Base-by-base conservation (phyloP, 805 yeast genomes). In the Wickerhamomyces tratensis region DNA sequence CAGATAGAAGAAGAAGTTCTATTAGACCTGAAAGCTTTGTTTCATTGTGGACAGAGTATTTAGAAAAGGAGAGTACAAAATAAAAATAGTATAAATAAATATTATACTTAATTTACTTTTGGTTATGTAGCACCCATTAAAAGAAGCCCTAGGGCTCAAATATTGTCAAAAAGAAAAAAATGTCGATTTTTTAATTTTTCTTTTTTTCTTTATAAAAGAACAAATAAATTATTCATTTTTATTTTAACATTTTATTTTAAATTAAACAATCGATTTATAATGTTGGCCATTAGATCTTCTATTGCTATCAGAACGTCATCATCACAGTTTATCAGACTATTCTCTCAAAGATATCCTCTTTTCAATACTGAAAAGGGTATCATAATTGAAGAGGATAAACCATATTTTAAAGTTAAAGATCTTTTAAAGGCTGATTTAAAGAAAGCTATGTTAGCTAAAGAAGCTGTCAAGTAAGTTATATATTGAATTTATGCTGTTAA, bases 11-110 rank as follows among this genome's bases (percentile, higher is more conserved):
- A 11, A 51, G 54, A 9, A 57, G 10, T 27, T 27, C 57, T 3
- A 59, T 62, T 9, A 65, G 74, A 47, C 59, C 63, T 62, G 69
- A 75, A 53, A 76, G 78, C 48, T 81, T 84, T 62, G 85, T 82
- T 4, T 74, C 84, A 1, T 58, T 82, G 40, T 84, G 93, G 93
- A 83, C 91, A 1, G 91, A 83, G 40, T 84, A 75, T 49, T 63
- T 84, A 48, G 91, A 84, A 52, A 81, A 78, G 51, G 91, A 84
- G 59, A 76, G 86, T 38, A 66, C 74, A 39, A 48, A 50, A 46
- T 49, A 43, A 39, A 10, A 25, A 10, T 34, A 34, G 5, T 8
- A 34, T 27, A 8, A 27, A 27, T 27, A 27, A 10, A 27, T 8
- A 5, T 27, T 8, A 8, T 27, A 27, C 3, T 10, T 27, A 27